phyloP scores from a whole-genome alignment of 345 rosid genomes.

The Dipteronia dyeriana region DNA sequence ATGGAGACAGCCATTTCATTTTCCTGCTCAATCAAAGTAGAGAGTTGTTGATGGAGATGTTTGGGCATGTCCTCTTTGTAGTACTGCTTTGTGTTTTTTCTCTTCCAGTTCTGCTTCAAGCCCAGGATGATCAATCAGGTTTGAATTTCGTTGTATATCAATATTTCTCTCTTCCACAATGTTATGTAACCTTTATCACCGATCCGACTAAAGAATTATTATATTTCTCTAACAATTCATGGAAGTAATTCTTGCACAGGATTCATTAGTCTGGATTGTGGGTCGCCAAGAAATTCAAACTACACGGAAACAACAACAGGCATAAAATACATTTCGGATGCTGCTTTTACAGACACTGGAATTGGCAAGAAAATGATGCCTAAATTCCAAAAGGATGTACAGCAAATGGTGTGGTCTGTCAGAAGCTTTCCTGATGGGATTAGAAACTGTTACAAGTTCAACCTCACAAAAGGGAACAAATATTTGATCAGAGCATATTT shows the following conservation, averaged over 20 bases:
- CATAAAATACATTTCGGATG: conserved; percentile 20
- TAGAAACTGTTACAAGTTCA: conserved; percentile 24
- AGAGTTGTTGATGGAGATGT: not conserved
- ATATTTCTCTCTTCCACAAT: no score
- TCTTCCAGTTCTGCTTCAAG: not conserved
- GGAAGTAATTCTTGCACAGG: conserved; percentile 9
- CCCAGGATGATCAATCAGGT: conserved; percentile 1
- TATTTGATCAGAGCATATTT: conserved; percentile 28
- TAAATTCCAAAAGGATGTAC: not conserved
- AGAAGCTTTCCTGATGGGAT: conserved; percentile 29
- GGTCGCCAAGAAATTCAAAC: conserved; percentile 8
- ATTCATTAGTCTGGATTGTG: conserved; percentile 37
- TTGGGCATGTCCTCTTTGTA: not conserved
- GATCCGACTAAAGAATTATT: no score
- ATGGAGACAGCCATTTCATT: not conserved
- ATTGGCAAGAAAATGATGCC: not conserved
- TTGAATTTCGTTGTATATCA: not conserved
- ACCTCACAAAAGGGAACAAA: not conserved
- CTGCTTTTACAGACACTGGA: conserved; percentile 15
- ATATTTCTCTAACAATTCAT: not conserved
- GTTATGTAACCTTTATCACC: no score
- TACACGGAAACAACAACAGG: not conserved
- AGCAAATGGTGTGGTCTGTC: not conserved
- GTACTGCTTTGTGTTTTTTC: not conserved
- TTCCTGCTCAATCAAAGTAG: not conserved